Evolutionary conservation across 352 stramenopile species (phyloP).

Genomic region (Phytopythium delawarense): DNA sequence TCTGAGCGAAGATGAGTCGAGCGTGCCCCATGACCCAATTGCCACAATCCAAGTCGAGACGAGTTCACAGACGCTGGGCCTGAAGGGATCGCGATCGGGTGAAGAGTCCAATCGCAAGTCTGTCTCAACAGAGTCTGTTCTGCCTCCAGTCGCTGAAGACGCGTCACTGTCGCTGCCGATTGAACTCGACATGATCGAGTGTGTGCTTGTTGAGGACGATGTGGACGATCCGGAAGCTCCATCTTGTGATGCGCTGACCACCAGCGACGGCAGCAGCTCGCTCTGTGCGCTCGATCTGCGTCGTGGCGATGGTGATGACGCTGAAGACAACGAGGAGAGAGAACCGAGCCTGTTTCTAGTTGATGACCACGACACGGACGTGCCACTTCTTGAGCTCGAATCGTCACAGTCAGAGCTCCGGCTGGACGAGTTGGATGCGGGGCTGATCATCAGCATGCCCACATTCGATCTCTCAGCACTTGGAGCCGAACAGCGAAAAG

Average conservation of each 20-base stretch:
- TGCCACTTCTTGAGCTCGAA: neutral
- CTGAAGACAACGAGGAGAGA: neutral
- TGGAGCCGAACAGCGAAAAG: neutral
- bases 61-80: neutral
- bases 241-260: neutral
- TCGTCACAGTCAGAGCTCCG: neutral
- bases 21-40: neutral
- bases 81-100: neutral
- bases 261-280: neutral
- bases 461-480: neutral
- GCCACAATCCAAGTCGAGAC: neutral
- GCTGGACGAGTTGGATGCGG: neutral
- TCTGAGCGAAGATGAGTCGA: neutral
- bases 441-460: neutral
- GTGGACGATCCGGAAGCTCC: neutral
- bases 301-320: neutral
- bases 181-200: slow-evolving; percentile 6
- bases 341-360: neutral
- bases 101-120: neutral
- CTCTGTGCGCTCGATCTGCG: neutral
- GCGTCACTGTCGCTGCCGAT: neutral
- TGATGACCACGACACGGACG: neutral
- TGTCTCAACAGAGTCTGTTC: neutral
- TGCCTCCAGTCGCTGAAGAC: too few species aligned
- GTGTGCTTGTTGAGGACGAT: neutral